A percentile compares a stretch with the other conserved stretches of the same genome.
These are phyloP conservation scores for Hanseniaspora vineae DNA, from an alignment of 805 yeast genomes.

Conservation along the genomic window DNA sequence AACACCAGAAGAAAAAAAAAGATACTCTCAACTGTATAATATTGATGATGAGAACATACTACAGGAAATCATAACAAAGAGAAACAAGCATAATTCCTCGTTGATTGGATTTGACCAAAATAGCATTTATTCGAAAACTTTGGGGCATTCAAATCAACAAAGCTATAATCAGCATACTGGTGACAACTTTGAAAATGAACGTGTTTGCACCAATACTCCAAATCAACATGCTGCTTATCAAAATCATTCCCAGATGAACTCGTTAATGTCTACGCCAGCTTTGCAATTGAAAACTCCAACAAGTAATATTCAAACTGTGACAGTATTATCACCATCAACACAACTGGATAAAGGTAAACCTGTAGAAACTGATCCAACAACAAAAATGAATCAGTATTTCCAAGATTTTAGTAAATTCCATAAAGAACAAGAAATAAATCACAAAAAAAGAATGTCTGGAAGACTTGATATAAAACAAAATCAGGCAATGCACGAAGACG, in stretches of 20 bases:
- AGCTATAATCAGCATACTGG: no score
- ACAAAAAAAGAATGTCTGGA: slow-evolving; percentile 6
- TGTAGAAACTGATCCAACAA: background rate
- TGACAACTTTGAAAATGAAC: no score
- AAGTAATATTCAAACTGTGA: slow-evolving; percentile 4
- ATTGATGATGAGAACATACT: background rate
- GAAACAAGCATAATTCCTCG: background rate
- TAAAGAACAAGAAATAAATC: slow-evolving; percentile 8
- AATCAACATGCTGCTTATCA: background rate
- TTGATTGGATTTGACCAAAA: background rate
- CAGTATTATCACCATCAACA: background rate
- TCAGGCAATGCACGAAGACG: background rate
- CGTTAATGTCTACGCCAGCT: background rate
- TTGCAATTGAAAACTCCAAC: slow-evolving; percentile 1
- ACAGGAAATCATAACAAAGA: background rate
- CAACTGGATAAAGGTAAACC: background rate
- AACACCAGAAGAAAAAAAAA: background rate
- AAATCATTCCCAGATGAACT: background rate
- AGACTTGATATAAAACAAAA: background rate
- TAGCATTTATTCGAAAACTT: no score
- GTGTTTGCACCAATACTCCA: background rate
- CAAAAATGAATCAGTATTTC: slow-evolving; percentile 1
- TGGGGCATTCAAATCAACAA: no score
- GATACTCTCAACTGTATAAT: background rate
- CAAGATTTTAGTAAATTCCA: slow-evolving; percentile 8